Conservation (phyloP, 164 flowering plant species). For the Stephania yunnanensis region DNA sequence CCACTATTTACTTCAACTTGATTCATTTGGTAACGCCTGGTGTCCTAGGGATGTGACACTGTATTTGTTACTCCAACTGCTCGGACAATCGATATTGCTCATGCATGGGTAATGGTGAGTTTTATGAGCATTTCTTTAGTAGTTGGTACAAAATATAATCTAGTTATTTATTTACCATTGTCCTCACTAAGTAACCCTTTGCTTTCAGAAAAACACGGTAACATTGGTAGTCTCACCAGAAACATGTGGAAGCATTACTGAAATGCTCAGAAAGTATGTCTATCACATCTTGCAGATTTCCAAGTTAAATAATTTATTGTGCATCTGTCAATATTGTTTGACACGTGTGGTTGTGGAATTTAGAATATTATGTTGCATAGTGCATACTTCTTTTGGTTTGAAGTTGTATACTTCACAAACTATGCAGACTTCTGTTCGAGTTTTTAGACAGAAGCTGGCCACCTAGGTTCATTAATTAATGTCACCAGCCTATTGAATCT, state of each 20-base stretch:
- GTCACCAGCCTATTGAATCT: no score
- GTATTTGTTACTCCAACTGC: constrained; percentile 92
- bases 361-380: neutral
- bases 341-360: neutral
- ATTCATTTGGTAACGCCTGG: constrained; percentile 3
- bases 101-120: constrained; percentile 87
- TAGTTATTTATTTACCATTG: neutral
- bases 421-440: neutral
- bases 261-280: constrained; percentile 77
- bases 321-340: neutral
- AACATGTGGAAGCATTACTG: constrained; percentile 49
- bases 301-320: neutral
- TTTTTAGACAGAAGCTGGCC: neutral
- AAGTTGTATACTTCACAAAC: neutral
- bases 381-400: neutral
- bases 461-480: neutral
- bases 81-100: constrained; percentile 78
- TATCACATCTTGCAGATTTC: neutral
- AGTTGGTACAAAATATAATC: neutral
- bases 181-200: constrained; percentile 6
- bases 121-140: neutral
- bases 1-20: neutral
- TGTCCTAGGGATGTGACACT: constrained; percentile 77
- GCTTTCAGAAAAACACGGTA: constrained; percentile 67
- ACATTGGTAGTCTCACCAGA: constrained; percentile 60